Evolutionary conservation across 2,329 filamentous ascomycete genomes (phyloP).

Genomic region (Phialophora chinensis): DNA sequence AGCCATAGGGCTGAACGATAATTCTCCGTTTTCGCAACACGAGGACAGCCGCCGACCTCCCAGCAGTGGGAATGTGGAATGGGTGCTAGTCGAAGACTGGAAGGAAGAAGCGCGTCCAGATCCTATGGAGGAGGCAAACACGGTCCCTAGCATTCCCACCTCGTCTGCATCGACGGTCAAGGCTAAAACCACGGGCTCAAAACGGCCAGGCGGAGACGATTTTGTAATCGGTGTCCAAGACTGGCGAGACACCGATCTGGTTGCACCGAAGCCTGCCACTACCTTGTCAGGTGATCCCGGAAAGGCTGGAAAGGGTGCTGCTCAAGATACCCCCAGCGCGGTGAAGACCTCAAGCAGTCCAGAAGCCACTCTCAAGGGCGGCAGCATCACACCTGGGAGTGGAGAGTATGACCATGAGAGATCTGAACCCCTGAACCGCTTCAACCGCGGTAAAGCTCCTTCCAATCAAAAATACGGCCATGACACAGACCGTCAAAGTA

Average conservation of each 20-base stretch:
- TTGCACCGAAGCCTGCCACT: conserved; percentile 51
- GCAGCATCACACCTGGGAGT: conserved; percentile 73
- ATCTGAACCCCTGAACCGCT: conserved; percentile 23
- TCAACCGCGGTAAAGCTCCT: conserved; percentile 19
- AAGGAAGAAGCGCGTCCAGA: conserved; percentile 55
- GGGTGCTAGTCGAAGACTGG: conserved; percentile 72
- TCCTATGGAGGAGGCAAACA: conserved; percentile 36
- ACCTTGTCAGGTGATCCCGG: conserved; percentile 21
- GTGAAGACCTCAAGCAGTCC: conserved; percentile 36
- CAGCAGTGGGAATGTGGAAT: conserved; percentile 75
- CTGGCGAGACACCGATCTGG: conserved; percentile 79
- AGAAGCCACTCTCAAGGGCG: conserved; percentile 59
- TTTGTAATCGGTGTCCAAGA: conserved; percentile 87
- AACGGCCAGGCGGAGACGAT: conserved; percentile 56
- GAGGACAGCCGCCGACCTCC: conserved; percentile 69
- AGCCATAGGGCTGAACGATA: conserved; percentile 50
- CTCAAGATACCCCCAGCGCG: conserved; percentile 37
- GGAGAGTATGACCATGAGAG: conserved; percentile 67
- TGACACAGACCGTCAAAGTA: conserved; percentile 4
- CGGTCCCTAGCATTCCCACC: conserved; percentile 32
- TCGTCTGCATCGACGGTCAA: conserved; percentile 38
- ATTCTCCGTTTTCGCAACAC: conserved; percentile 39
- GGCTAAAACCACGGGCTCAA: conserved; percentile 41
- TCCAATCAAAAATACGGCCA: conserved; percentile 15
- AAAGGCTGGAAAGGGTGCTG: conserved; percentile 29